These are phyloP conservation scores for Trichocladium antarcticum DNA, from an alignment of 495 filamentous ascomycete species.

Conservation along the genomic window DNA sequence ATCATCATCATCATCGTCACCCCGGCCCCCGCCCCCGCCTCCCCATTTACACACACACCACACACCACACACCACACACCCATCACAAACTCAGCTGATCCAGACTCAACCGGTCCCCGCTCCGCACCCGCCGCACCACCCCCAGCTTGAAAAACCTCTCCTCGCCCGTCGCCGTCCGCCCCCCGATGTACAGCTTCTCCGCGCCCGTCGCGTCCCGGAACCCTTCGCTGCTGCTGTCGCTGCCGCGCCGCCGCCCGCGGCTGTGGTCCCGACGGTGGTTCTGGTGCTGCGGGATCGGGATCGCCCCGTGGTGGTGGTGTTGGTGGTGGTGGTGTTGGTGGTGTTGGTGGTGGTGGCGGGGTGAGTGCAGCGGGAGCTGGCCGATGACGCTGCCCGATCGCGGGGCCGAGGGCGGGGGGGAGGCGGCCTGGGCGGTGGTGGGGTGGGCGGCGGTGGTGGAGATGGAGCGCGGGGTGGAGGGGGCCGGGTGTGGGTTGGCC, in stretches of 20 bases:
- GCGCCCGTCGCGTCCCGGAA: conserved; percentile 65
- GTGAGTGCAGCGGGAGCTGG: conserved; percentile 36
- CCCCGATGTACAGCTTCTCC: conserved; percentile 82
- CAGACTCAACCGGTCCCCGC: conserved; percentile 44
- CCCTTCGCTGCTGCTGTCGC: conserved; percentile 64
- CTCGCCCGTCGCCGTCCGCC: conserved; percentile 71
- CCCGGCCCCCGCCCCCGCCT: no score
- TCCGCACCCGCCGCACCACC: conserved; percentile 44
- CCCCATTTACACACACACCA: no score
- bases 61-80: not conserved
- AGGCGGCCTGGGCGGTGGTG: conserved; percentile 12
- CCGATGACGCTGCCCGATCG: conserved; percentile 31
- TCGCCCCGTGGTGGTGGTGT: conserved; percentile 23
- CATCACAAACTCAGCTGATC: conserved; percentile 48
- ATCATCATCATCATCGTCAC: no score
- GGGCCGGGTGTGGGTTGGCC: conserved; percentile 24
- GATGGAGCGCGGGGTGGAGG: conserved; percentile 7
- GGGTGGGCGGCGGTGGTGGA: conserved; percentile 18
- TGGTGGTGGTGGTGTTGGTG: conserved; percentile 27
- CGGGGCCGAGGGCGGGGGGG: not conserved
- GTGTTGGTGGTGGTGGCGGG: conserved; percentile 29
- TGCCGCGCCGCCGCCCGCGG: conserved; percentile 52
- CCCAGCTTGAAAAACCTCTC: conserved; percentile 73
- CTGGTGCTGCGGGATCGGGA: conserved; percentile 27
- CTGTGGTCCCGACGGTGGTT: not conserved